phyloP scores from a whole-genome alignment of 1,139 yeast species.

The Starmera stellimalicola region DNA sequence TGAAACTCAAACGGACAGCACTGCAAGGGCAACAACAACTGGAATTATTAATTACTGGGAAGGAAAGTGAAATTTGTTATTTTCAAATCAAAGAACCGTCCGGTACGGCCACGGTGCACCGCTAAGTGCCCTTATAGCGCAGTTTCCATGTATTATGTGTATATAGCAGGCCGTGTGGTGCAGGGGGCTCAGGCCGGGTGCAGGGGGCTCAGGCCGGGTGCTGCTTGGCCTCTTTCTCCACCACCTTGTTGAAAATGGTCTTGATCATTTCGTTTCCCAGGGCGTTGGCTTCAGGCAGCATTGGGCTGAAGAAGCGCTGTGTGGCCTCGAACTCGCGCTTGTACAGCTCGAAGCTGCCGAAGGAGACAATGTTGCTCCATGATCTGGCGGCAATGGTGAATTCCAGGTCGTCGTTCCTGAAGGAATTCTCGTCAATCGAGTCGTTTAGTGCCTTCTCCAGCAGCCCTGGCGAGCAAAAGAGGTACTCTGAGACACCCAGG shows the following conservation, averaged over 20 bases:
- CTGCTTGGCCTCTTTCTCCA: constrained; percentile 2
- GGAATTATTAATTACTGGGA: too few relatives aligned
- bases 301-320: constrained; percentile 73
- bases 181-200: too few relatives aligned
- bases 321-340: constrained; percentile 64
- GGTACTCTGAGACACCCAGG: constrained; percentile 86
- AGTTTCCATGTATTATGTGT: too few relatives aligned
- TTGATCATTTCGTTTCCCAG: constrained; percentile 95
- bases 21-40: too few relatives aligned
- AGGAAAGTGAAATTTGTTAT: too few relatives aligned
- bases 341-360: constrained; percentile 70
- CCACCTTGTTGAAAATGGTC: constrained; percentile 43
- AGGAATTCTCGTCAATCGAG: constrained; percentile 55
- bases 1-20: too few relatives aligned
- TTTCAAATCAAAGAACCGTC: too few relatives aligned
- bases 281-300: constrained; percentile 80
- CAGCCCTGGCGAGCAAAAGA: constrained; percentile 76
- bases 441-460: constrained; percentile 73
- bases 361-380: constrained; percentile 79
- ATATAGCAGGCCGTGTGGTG: too few relatives aligned
- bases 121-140: too few relatives aligned
- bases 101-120: too few relatives aligned
- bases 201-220: too few relatives aligned
- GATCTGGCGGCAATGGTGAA: constrained; percentile 70
- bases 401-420: constrained; percentile 80